phyloP scores from a whole-genome alignment of 2,329 filamentous ascomycete species.

The Fusarium zealandicum region DNA sequence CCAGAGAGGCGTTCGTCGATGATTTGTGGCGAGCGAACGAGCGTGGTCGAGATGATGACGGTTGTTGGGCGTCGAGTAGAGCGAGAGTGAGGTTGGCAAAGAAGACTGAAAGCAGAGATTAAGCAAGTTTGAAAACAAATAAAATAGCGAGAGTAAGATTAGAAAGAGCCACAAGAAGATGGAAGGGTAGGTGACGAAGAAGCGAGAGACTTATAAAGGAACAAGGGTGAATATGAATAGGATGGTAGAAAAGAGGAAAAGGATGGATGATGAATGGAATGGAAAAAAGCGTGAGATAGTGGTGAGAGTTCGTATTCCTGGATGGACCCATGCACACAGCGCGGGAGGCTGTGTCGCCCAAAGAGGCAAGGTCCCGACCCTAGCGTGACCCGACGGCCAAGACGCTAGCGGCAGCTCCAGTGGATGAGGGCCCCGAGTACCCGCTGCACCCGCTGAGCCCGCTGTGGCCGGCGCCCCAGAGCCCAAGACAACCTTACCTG shows the following conservation, averaged over 20 bases:
- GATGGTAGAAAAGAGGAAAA: constrained; percentile 2
- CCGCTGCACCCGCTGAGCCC: neutral
- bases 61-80: constrained; percentile 9
- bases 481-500: no score
- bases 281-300: constrained; percentile 15
- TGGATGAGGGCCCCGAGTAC: no score
- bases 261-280: constrained; percentile 17
- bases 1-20: constrained; percentile 6
- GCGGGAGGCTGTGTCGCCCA: no score
- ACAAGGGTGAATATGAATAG: constrained; percentile 18
- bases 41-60: constrained; percentile 6
- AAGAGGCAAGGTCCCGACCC: no score
- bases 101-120: constrained; percentile 13
- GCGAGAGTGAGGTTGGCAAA: constrained; percentile 16
- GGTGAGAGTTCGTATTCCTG: constrained; percentile 4
- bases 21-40: constrained; percentile 6
- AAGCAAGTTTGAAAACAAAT: constrained; percentile 13
- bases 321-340: no score
- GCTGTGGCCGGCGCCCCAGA: neutral
- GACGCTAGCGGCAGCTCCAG: no score
- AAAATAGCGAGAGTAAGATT: constrained; percentile 18
- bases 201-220: constrained; percentile 29
- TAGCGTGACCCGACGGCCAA: no score
- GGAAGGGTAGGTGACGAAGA: constrained; percentile 11
- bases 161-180: constrained; percentile 22